A percentile compares a stretch with the other conserved stretches of the same genome.
phyloP scores from a whole-genome alignment of 805 yeast genomes.

The Lachancea meyersii region DNA sequence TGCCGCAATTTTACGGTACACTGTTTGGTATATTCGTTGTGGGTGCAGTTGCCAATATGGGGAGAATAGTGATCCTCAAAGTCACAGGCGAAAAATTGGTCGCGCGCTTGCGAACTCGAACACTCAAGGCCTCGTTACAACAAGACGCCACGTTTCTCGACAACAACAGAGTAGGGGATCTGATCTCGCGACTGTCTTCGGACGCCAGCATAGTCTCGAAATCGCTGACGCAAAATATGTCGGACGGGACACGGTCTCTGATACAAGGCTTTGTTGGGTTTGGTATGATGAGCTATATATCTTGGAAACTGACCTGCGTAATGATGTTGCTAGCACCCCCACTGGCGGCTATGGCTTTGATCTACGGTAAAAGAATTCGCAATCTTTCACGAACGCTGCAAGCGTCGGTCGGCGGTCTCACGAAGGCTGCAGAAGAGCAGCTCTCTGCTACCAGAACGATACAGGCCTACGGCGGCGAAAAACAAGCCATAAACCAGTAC shows the following conservation, averaged over 20 bases:
- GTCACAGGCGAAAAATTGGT: slow-evolving; percentile 83
- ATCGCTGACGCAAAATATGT: slow-evolving; percentile 79
- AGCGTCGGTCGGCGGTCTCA: slow-evolving; percentile 74
- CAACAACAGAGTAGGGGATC: slow-evolving; percentile 82
- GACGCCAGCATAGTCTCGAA: slow-evolving; percentile 86
- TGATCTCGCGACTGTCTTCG: slow-evolving; percentile 79
- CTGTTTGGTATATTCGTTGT: slow-evolving; percentile 56
- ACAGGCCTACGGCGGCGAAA: slow-evolving; percentile 85
- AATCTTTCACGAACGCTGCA: slow-evolving; percentile 70
- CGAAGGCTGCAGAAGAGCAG: slow-evolving; percentile 90
- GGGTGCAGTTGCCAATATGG: slow-evolving; percentile 77
- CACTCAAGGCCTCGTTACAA: slow-evolving; percentile 67
- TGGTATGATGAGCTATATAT: slow-evolving; percentile 85
- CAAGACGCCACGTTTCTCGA: slow-evolving; percentile 91
- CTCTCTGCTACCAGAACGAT: slow-evolving; percentile 79
- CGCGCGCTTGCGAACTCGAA: slow-evolving; percentile 71
- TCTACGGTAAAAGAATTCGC: slow-evolving; percentile 78
- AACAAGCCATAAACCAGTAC: slow-evolving; percentile 66
- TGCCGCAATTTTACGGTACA: slow-evolving; percentile 55
- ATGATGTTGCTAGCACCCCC: slow-evolving; percentile 83
- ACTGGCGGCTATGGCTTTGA: slow-evolving; percentile 65
- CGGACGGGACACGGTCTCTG: slow-evolving; percentile 84
- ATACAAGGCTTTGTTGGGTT: slow-evolving; percentile 82
- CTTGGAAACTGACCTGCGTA: slow-evolving; percentile 73
- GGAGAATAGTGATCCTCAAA: slow-evolving; percentile 68